Base-by-base conservation (phyloP, 2,329 filamentous ascomycete genomes). In the Penicillium sp. region DNA sequence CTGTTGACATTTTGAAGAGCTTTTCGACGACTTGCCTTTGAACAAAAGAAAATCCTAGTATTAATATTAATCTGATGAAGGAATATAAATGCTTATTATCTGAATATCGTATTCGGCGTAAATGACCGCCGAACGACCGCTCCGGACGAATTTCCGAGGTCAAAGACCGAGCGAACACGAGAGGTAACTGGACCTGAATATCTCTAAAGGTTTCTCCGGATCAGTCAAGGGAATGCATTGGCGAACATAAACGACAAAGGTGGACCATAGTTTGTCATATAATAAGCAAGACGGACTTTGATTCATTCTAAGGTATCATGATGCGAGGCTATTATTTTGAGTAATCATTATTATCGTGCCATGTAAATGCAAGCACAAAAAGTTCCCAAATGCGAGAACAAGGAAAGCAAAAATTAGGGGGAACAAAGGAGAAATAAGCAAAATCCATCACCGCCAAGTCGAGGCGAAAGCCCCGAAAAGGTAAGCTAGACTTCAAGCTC, bases 401-500 rank as follows among this genome's bases (percentile, higher is more conserved):
- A 14, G 19, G 6, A 1, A 47, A 26, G 19, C 5, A 29, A 29
- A 1, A 11, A 14, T 33, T 16, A 27, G 24, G 24, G 13, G n/a
- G 3, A 27, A 26, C 2, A n/a, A 9, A 4, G 10, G 4, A 10
- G n/a, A n/a, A 3, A 19, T 8, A 27, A 46, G 8, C 14, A 46
- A 4, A 29, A 8, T 1, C 44, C 7, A 46, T 26, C 16, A 29
- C 14, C 7, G 16, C n/a, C n/a, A 39, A 10, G 3, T 19, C 9
- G n/a, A 39, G 8, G 35, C 2, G n/a, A n/a, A 39, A 39, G 35
- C 11, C n/a, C 11, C 8, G n/a, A 19, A 9, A 8, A n/a, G 35
- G 13, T n/a, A 27, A n/a, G 10, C 14, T 27, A 26, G 19, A 26
- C 19, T 52, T 44, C 59, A 16, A 33, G 62, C 33, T 61, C 58